A percentile compares a stretch with the other conserved stretches of the same genome.
Conservation (phyloP, 768 basidiomycete genomes). For the Mrakia hoshinonis region DNA sequence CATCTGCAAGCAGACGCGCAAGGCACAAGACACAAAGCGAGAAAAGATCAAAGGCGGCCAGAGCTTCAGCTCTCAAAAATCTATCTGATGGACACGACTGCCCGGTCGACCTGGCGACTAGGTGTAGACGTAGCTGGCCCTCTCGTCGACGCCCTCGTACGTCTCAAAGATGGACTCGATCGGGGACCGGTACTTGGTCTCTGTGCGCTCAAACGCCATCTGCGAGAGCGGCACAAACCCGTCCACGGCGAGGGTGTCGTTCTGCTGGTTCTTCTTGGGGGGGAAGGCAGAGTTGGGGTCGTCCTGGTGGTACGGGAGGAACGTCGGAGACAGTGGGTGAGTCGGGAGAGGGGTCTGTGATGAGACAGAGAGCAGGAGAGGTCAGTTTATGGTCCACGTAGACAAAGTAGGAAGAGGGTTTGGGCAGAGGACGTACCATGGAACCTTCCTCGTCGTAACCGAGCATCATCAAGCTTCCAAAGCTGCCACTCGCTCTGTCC, state of each 20-base stretch:
- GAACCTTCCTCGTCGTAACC: not conserved
- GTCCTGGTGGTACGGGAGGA: not conserved
- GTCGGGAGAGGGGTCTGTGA: not conserved
- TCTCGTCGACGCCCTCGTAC: not conserved
- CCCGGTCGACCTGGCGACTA: too few species aligned
- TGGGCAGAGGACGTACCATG: not conserved
- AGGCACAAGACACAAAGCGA: too few species aligned
- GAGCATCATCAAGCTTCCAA: not conserved
- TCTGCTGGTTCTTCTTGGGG: too few species aligned
- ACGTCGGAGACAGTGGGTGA: not conserved
- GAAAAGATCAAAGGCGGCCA: too few species aligned
- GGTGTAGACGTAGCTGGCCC: not conserved
- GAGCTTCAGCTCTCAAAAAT: too few species aligned
- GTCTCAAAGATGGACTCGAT: slow-evolving; percentile 1
- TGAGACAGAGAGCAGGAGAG: not conserved
- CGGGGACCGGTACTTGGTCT: not conserved
- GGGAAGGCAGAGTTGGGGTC: too few species aligned
- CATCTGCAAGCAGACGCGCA: too few species aligned
- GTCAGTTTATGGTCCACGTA: not conserved
- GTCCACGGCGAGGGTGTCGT: not conserved
- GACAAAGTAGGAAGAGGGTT: not conserved
- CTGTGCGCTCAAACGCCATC: not conserved
- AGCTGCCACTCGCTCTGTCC: not conserved
- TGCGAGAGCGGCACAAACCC: not conserved
- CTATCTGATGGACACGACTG: too few species aligned